A percentile compares a stretch with the other conserved stretches of the same genome.
Conservation (phyloP, 2,329 filamentous ascomycete species). For the Capronia americana region DNA sequence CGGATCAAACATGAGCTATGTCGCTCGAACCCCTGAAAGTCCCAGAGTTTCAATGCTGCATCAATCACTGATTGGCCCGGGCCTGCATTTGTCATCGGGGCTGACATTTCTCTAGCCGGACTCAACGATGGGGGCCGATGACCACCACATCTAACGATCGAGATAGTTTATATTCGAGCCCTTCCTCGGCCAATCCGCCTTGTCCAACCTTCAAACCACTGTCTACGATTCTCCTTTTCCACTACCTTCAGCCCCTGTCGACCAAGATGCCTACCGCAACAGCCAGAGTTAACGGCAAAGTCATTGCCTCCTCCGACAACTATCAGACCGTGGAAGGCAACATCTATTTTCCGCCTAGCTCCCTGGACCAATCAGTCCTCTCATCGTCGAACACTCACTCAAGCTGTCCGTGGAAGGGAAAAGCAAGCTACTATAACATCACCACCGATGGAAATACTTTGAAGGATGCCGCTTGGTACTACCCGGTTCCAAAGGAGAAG, state of each 20-base stretch:
- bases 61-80: neutral
- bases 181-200: neutral
- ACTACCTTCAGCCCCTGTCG: neutral
- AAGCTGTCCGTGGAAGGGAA: constrained; percentile 64
- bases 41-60: neutral
- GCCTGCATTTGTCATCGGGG: constrained; percentile 6
- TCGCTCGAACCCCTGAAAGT: neutral
- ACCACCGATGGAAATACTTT: constrained; percentile 56
- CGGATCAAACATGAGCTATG: constrained; percentile 6
- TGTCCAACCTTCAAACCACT: neutral
- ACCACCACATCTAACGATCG: neutral
- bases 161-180: neutral
- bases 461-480: constrained; percentile 66
- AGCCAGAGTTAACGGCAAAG: constrained; percentile 57
- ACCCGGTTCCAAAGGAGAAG: constrained; percentile 58
- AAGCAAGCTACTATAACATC: constrained; percentile 63
- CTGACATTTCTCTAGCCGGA: neutral
- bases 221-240: neutral
- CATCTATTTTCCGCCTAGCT: constrained; percentile 60
- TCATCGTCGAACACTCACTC: constrained; percentile 56
- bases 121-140: neutral
- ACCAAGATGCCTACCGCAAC: constrained; percentile 49
- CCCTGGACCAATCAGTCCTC: constrained; percentile 54
- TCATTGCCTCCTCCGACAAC: constrained; percentile 58
- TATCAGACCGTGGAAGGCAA: constrained; percentile 66